Evolutionary conservation across 768 basidiomycete genomes (phyloP).

Genomic region (Lactifluus echinatus): DNA sequence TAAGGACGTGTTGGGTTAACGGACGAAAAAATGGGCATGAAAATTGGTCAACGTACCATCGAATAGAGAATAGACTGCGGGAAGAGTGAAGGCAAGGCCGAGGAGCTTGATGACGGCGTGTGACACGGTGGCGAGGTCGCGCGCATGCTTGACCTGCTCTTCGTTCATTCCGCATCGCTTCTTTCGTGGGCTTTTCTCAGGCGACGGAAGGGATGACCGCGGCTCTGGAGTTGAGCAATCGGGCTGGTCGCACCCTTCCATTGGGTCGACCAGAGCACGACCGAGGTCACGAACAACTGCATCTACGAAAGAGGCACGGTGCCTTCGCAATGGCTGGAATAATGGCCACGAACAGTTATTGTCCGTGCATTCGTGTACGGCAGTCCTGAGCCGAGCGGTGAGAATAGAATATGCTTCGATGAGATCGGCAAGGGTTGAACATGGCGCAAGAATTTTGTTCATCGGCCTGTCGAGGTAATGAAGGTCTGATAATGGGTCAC

Average conservation of each 20-base stretch:
- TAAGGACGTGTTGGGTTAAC: slow-evolving; percentile 25
- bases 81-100: slow-evolving; percentile 47
- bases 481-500: slow-evolving; percentile 53
- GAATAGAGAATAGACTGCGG: slow-evolving; percentile 52
- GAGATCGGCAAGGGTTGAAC: slow-evolving; percentile 45
- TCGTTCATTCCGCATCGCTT: slow-evolving; percentile 66
- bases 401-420: slow-evolving; percentile 71
- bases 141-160: slow-evolving; percentile 68
- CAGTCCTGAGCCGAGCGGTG: slow-evolving; percentile 50
- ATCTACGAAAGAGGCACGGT: slow-evolving; percentile 41
- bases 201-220: slow-evolving; percentile 46
- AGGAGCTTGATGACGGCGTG: slow-evolving; percentile 66
- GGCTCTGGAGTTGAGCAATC: slow-evolving; percentile 6
- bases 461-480: slow-evolving; percentile 62
- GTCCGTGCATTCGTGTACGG: slow-evolving; percentile 37
- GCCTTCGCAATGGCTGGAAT: slow-evolving; percentile 58
- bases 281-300: slow-evolving; percentile 62
- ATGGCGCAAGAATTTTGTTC: slow-evolving; percentile 42
- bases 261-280: slow-evolving; percentile 55
- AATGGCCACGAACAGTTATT: slow-evolving; percentile 59
- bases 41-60: slow-evolving; percentile 36
- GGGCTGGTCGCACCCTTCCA: slow-evolving; percentile 11
- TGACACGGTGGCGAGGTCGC: slow-evolving; percentile 67
- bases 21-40: slow-evolving; percentile 1
- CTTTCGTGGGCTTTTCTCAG: slow-evolving; percentile 52